Evolutionary conservation across 1,284 basidiomycete species (phyloP).

Genomic region (Cryptococcus sp.): DNA sequence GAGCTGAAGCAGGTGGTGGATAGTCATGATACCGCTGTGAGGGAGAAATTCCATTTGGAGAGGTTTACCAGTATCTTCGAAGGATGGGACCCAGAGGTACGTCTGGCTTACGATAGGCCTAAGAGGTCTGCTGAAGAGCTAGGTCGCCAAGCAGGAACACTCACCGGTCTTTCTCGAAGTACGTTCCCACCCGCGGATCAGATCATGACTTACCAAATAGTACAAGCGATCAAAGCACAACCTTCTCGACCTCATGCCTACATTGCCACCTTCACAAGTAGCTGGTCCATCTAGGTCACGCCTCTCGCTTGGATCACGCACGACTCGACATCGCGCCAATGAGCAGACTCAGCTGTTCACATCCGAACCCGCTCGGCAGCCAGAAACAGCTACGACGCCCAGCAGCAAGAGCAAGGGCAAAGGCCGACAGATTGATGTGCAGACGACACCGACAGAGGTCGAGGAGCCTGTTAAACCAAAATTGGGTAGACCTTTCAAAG

Average conservation of each 20-base stretch:
- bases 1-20: slow-evolving; percentile 61
- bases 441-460: not conserved
- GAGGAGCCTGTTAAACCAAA: no score
- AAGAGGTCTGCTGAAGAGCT: not conserved
- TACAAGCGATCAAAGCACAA: slow-evolving; percentile 32
- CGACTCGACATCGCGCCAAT: slow-evolving; percentile 37
- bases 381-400: not conserved
- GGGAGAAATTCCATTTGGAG: slow-evolving; percentile 81
- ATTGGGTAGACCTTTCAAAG: no score
- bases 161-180: slow-evolving; percentile 70
- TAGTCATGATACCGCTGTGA: slow-evolving; percentile 69
- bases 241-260: slow-evolving; percentile 28
- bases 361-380: slow-evolving; percentile 2
- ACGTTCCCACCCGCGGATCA: slow-evolving; percentile 51
- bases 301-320: slow-evolving; percentile 20
- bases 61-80: slow-evolving; percentile 66
- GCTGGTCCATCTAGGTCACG: slow-evolving; percentile 31
- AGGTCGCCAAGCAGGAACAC: slow-evolving; percentile 69
- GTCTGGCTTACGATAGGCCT: slow-evolving; percentile 18
- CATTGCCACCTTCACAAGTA: slow-evolving; percentile 1
- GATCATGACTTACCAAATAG: slow-evolving; percentile 12
- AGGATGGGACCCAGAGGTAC: slow-evolving; percentile 66
- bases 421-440: slow-evolving; percentile 17
- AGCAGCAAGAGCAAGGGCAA: slow-evolving; percentile 10
- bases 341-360: slow-evolving; percentile 32